These are phyloP conservation scores for Curvularia eragrostidis DNA, from an alignment of 2,329 filamentous ascomycete genomes.

Conservation along the genomic window DNA sequence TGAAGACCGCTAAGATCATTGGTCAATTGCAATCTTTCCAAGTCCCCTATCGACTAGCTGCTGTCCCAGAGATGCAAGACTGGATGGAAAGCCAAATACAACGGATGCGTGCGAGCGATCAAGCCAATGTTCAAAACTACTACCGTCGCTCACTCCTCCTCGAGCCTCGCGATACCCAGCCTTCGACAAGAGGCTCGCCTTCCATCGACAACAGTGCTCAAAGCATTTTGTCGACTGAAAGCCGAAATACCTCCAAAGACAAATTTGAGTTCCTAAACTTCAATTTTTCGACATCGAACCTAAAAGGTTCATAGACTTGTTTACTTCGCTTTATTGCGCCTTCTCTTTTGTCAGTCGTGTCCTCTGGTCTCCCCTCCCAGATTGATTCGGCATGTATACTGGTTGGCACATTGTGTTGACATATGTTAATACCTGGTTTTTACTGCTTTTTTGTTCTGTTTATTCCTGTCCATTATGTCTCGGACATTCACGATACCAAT, in stretches of 20 bases:
- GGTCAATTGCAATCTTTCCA: conserved; percentile 96
- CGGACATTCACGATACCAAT: conserved; percentile 44
- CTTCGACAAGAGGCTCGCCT: conserved; percentile 35
- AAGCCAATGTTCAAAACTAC: conserved; percentile 69
- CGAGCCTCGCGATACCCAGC: conserved; percentile 70
- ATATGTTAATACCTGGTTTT: conserved; percentile 35
- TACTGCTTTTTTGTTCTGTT: conserved; percentile 21
- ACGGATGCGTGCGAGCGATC: conserved; percentile 71
- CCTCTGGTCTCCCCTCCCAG: conserved; percentile 19
- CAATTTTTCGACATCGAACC: conserved; percentile 42
- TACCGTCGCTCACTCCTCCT: conserved; percentile 85
- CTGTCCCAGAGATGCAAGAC: conserved; percentile 87
- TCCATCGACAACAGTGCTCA: conserved; percentile 36
- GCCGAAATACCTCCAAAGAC: conserved; percentile 42
- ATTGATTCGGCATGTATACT: conserved; percentile 13
- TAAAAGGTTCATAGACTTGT: conserved; percentile 42
- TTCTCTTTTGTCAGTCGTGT: conserved; percentile 13
- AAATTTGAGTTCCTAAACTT: conserved; percentile 50
- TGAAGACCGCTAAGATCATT: conserved; percentile 92
- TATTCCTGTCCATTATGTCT: conserved; percentile 31
- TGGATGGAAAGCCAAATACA: conserved; percentile 87
- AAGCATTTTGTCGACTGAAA: conserved; percentile 38
- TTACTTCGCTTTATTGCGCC: conserved; percentile 29
- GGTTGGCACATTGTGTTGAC: conserved; percentile 24
- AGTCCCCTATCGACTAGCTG: conserved; percentile 83